Evolutionary conservation across 163 green algal genomes (phyloP), one percentile per base, ranked within the genome.

Genomic region (Picocystis sp.): DNA sequence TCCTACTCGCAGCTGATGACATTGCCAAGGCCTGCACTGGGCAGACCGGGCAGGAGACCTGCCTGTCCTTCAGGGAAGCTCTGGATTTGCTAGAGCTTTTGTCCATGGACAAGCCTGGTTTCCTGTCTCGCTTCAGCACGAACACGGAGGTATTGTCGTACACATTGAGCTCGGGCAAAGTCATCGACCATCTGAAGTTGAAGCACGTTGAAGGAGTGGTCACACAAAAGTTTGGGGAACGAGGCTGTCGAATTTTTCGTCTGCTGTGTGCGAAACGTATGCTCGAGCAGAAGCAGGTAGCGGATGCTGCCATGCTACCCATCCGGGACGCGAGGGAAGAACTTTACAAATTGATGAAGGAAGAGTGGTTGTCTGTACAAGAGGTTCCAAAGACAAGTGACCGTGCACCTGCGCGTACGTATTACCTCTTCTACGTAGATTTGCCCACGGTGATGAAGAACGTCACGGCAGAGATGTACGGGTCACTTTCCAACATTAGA

Each of bases 241-340:
- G 56, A 62, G 58, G 83, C 74, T 74, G 75, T 52, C 73, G 82
- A n/a, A 63, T 93, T 11, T 88, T 83, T 58, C 57, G 74, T 2
- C 63, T 85, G 52, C 64, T 92, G 45, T 47, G 75, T 2, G 6
- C 68, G 5, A 47, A 56, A 0, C 58, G 66, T 1, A 69, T 84
- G 62, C 59, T 91, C 66, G 82, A 92, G 71, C 82, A 91, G 61
- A 92, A 91, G 60, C 69, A 83, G 65, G 68, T 78, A 10, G 70
- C 65, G 1, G 78, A 89, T 55, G 50, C 76, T 42, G 70, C 71
- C 9, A 88, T 92, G 82, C 52, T 84, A 29, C 66, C 72, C 9
- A 64, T 74, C 35, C 77, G 81, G 65, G 71, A 86, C 34, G 76
- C 76, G 1, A 58, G 79, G 6, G 76, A 92, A 71, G 52, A 80